phyloP scores from a whole-genome alignment of 805 yeast species.

The Lipomyces spencermartinsiae region DNA sequence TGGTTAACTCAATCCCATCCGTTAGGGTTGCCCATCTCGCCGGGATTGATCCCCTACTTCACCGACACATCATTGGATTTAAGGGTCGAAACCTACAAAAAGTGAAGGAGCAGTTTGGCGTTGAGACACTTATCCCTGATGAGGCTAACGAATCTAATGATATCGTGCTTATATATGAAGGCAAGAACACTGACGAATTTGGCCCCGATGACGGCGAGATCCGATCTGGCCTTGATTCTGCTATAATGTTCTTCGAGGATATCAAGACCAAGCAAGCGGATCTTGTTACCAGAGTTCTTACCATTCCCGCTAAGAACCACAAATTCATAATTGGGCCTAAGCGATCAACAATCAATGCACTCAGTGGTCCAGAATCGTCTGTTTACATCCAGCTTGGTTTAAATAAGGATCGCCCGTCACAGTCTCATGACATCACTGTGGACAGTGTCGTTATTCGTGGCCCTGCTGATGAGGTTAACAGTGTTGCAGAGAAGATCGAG shows the following conservation, averaged over 20 bases:
- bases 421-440: slow-evolving; percentile 47
- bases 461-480: slow-evolving; percentile 63
- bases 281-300: slow-evolving; percentile 54
- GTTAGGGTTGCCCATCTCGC: slow-evolving; percentile 60
- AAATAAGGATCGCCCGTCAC: slow-evolving; percentile 43
- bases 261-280: slow-evolving; percentile 62
- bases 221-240: slow-evolving; percentile 58
- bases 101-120: slow-evolving; percentile 50
- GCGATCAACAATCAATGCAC: slow-evolving; percentile 59
- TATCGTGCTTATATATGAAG: slow-evolving; percentile 63
- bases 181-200: slow-evolving; percentile 56
- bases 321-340: slow-evolving; percentile 65
- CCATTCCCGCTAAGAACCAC: slow-evolving; percentile 63
- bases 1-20: slow-evolving; percentile 78
- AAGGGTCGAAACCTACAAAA: slow-evolving; percentile 44
- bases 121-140: slow-evolving; percentile 61
- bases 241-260: slow-evolving; percentile 59
- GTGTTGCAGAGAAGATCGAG: slow-evolving; percentile 59
- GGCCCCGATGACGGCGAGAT: slow-evolving; percentile 71
- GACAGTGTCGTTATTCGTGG: slow-evolving; percentile 75
- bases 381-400: slow-evolving; percentile 44
- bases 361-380: slow-evolving; percentile 51
- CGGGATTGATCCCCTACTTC: slow-evolving; percentile 72
- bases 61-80: slow-evolving; percentile 52
- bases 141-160: slow-evolving; percentile 48